phyloP scores from a whole-genome alignment of 139 green algal genomes.

The Closterium sp. region DNA sequence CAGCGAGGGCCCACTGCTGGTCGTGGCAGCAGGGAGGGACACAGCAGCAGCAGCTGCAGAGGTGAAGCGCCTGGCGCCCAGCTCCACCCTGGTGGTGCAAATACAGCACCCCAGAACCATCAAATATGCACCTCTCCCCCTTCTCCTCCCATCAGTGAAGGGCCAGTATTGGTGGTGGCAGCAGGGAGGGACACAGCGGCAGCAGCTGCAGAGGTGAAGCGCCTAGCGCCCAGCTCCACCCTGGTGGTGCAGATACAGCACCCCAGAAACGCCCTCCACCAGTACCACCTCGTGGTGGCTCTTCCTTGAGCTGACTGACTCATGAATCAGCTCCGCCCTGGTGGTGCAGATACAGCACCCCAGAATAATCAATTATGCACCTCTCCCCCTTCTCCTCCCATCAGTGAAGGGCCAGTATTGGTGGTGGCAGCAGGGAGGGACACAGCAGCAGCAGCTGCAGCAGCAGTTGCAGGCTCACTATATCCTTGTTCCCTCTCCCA shows the following conservation, averaged over 20 bases:
- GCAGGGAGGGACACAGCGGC: not conserved
- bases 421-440: not conserved
- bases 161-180: not conserved
- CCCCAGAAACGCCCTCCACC: slow-evolving; percentile 10
- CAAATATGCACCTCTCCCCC: too few species aligned
- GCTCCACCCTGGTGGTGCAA: slow-evolving; percentile 3
- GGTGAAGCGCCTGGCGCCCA: not conserved
- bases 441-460: too few species aligned
- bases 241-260: slow-evolving; percentile 42
- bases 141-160: not conserved
- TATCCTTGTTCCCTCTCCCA: too few species aligned
- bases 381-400: not conserved
- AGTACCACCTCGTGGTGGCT: slow-evolving; percentile 47
- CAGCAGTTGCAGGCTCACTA: too few species aligned
- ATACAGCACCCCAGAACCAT: slow-evolving; percentile 54
- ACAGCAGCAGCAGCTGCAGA: not conserved
- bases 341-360: slow-evolving; percentile 47
- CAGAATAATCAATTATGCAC: too few species aligned
- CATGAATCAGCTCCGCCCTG: not conserved
- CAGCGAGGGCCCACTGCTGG: not conserved
- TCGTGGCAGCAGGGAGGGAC: not conserved
- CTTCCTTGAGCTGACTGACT: too few species aligned
- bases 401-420: not conserved
- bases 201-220: not conserved
- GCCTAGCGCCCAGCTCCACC: not conserved